Base-by-base conservation (phyloP, 1,139 yeast species). In the Pichia sp. region DNA sequence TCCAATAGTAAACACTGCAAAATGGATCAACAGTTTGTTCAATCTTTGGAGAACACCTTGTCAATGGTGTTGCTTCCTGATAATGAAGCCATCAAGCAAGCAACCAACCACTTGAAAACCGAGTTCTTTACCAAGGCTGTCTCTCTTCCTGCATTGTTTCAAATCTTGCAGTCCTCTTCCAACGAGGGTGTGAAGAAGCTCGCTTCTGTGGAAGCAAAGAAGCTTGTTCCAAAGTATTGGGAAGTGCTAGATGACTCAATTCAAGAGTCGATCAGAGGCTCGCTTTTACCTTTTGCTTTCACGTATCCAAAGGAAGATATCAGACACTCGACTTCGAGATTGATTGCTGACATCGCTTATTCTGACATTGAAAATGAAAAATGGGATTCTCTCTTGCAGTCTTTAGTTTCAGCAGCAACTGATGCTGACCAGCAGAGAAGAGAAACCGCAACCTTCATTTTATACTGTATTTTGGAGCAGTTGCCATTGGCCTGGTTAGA, bases 171-270 rank as follows among this genome's bases (percentile, higher is more conserved):
- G 71, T 77, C 78, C 62, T 81, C 84, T 61, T 74, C 76, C 45
- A 82, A 81, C 62, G 82, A 78, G 58, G 82, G 84, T 64, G 70
- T 87, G 62, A 81, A 80, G 68, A 97, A 90, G 72, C 78, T 93
- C 61, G 96, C 98, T 16, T 96, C 97, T 59, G 97, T 93, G 58
- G 99, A 93, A 73, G 92, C 92, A 47, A 84, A 97, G 74, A 93
- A 95, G 72, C 80, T 87, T 67, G 83, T 90, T 51, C 67, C 79
- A 53, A 76, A 79, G 61, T 84, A 83, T 67, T 93, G 99, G 99
- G 81, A 76, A 44, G 62, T 69, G 34, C 68, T 82, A 51, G 86
- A 84, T 63, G 80, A 72, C 30, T 64, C 76, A 8, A 67, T 81
- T 56, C 83, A 84, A 71, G 75, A 78, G 47, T 76, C 77, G 55